These are phyloP conservation scores for Colletotrichum gloeosporioides DNA, from an alignment of 2,329 filamentous ascomycete genomes.

Conservation along the genomic window DNA sequence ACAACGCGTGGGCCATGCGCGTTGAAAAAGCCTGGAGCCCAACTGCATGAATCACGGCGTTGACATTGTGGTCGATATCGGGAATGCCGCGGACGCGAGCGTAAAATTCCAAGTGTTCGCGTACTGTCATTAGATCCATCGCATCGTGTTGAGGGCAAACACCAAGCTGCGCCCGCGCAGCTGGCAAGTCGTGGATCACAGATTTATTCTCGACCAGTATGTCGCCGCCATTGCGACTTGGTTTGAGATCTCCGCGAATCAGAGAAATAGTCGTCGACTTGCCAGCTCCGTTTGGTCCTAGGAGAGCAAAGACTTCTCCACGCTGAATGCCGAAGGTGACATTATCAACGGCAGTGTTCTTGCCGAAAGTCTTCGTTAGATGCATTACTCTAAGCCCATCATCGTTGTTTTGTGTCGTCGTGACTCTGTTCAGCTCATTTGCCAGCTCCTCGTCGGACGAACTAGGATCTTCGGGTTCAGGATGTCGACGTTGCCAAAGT, in stretches of 20 bases:
- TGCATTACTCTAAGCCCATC: slow-evolving; percentile 82
- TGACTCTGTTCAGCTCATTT: slow-evolving; percentile 68
- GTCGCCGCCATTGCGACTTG: slow-evolving; percentile 73
- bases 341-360: slow-evolving; percentile 83
- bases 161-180: slow-evolving; percentile 79
- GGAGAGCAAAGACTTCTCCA: slow-evolving; percentile 85
- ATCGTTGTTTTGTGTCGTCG: slow-evolving; percentile 46
- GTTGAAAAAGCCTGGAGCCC: slow-evolving; percentile 74
- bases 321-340: slow-evolving; percentile 81
- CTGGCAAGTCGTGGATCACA: slow-evolving; percentile 73
- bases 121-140: slow-evolving; percentile 88
- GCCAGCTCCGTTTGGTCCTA: slow-evolving; percentile 90
- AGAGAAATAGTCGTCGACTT: slow-evolving; percentile 90
- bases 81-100: slow-evolving; percentile 81
- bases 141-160: slow-evolving; percentile 91
- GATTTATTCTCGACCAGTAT: slow-evolving; percentile 81
- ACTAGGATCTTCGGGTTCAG: slow-evolving; percentile 19
- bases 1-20: slow-evolving; percentile 80
- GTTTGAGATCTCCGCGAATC: slow-evolving; percentile 86
- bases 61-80: slow-evolving; percentile 78
- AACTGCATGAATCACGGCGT: slow-evolving; percentile 79
- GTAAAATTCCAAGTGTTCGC: slow-evolving; percentile 88
- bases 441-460: slow-evolving; percentile 65
- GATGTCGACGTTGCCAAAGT: slow-evolving; percentile 8
- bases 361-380: slow-evolving; percentile 79